Conservation (phyloP, 1,284 basidiomycete species). For the Pseudozyma flocculosa region DNA sequence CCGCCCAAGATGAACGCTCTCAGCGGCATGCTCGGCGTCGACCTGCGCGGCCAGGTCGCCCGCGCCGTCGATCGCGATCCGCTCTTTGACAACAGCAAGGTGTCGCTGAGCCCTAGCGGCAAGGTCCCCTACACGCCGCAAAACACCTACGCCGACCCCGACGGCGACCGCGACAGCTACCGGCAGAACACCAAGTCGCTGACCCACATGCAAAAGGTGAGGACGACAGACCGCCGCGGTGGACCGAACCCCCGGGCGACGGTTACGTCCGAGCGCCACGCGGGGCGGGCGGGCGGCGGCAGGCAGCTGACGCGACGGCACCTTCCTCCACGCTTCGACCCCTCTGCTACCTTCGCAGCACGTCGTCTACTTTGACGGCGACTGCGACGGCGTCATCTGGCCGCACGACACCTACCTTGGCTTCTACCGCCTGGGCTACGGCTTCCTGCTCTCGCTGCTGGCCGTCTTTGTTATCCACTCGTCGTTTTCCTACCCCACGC, state of each 20-base stretch:
- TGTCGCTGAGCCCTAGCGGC: constrained; percentile 18
- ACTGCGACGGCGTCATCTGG: constrained; percentile 64
- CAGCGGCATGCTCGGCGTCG: no score
- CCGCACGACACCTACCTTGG: constrained; percentile 64
- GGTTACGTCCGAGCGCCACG: no score
- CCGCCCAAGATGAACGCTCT: no score
- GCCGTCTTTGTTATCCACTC: constrained; percentile 60
- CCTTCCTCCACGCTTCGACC: no score
- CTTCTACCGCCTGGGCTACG: constrained; percentile 62
- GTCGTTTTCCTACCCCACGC: constrained; percentile 40
- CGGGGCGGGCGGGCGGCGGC: no score
- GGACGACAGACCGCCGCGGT: background rate
- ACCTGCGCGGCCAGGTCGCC: constrained; percentile 4
- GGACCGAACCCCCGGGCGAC: background rate
- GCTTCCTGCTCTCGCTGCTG: constrained; percentile 59
- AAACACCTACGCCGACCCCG: constrained; percentile 36
- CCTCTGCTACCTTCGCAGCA: constrained; percentile 44
- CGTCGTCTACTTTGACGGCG: constrained; percentile 63
- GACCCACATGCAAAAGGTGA: constrained; percentile 57
- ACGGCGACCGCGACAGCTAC: constrained; percentile 35
- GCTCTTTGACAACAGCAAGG: constrained; percentile 36
- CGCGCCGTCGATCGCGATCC: constrained; percentile 30
- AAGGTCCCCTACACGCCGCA: constrained; percentile 36
- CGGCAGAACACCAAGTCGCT: constrained; percentile 31
- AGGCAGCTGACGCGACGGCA: no score